Evolutionary conservation across 1,284 basidiomycete species (phyloP).

Genomic region (Marasmius fiardii): DNA sequence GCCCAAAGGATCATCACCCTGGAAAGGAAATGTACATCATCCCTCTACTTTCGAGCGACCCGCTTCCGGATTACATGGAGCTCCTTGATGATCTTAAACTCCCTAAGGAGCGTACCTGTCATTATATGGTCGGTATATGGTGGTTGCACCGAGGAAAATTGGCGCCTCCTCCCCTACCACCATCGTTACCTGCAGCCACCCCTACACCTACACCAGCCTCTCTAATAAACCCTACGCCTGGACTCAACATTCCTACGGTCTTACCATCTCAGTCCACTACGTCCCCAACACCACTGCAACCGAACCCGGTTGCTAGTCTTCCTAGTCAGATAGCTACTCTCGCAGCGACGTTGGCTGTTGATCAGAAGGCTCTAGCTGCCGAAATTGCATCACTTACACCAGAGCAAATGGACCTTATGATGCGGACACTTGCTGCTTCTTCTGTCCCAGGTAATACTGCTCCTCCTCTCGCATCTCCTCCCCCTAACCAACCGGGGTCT

Average conservation of each 20-base stretch:
- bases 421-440: constrained; percentile 38
- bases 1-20: constrained; percentile 67
- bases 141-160: constrained; percentile 76
- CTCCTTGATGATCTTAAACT: constrained; percentile 78
- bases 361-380: constrained; percentile 34
- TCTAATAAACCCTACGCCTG: constrained; percentile 10
- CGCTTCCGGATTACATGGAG: constrained; percentile 83
- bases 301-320: background rate
- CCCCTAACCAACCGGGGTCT: constrained; percentile 14
- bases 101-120: constrained; percentile 54
- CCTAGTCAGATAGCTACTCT: constrained; percentile 7
- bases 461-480: background rate
- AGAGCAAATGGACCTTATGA: constrained; percentile 56
- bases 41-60: constrained; percentile 66
- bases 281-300: background rate
- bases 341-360: constrained; percentile 18
- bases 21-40: constrained; percentile 89
- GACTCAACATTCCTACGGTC: background rate
- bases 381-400: constrained; percentile 58
- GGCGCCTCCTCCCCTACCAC: constrained; percentile 39
- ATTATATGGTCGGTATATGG: constrained; percentile 82
- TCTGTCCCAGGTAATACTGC: background rate
- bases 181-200: constrained; percentile 16
- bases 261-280: background rate
- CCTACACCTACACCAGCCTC: constrained; percentile 17